Conservation (phyloP, 2,329 filamentous ascomycete species). For the Fusarium mundagurra region DNA sequence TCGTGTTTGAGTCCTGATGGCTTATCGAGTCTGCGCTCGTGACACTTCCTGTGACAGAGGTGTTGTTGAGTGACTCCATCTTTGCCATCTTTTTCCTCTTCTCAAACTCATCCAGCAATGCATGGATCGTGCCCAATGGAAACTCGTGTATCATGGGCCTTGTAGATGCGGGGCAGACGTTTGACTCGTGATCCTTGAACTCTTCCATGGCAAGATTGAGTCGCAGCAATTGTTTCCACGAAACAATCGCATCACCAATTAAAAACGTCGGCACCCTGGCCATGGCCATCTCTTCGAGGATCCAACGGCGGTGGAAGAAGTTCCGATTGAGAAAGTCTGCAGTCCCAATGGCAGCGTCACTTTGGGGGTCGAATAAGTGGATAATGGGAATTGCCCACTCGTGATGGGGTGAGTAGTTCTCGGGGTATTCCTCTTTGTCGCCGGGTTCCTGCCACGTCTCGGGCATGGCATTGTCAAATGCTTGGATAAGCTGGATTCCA, state of each 20-base stretch:
- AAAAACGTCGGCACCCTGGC: conserved; percentile 46
- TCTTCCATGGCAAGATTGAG: conserved; percentile 50
- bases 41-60: conserved; percentile 12
- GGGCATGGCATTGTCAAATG: conserved; percentile 47
- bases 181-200: conserved; percentile 46
- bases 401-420: conserved; percentile 48
- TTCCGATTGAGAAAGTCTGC: conserved; percentile 45
- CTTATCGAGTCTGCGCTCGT: conserved; percentile 18
- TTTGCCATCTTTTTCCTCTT: conserved; percentile 32
- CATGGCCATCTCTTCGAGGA: conserved; percentile 49
- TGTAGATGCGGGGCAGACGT: conserved; percentile 42
- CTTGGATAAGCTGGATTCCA: conserved; percentile 40
- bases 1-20: conserved; percentile 9
- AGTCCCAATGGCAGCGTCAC: conserved; percentile 35
- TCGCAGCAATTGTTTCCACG: conserved; percentile 49
- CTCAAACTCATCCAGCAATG: conserved; percentile 31
- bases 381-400: conserved; percentile 44
- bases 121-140: conserved; percentile 30
- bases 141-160: conserved; percentile 15
- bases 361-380: conserved; percentile 38
- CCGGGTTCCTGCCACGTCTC: conserved; percentile 47
- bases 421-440: conserved; percentile 46
- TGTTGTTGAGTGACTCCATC: conserved; percentile 24
- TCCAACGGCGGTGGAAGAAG: conserved; percentile 51
- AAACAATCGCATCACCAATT: conserved; percentile 49